Conservation (phyloP, 2,329 filamentous ascomycete genomes). For the Graphiopsis chlorocephala region DNA sequence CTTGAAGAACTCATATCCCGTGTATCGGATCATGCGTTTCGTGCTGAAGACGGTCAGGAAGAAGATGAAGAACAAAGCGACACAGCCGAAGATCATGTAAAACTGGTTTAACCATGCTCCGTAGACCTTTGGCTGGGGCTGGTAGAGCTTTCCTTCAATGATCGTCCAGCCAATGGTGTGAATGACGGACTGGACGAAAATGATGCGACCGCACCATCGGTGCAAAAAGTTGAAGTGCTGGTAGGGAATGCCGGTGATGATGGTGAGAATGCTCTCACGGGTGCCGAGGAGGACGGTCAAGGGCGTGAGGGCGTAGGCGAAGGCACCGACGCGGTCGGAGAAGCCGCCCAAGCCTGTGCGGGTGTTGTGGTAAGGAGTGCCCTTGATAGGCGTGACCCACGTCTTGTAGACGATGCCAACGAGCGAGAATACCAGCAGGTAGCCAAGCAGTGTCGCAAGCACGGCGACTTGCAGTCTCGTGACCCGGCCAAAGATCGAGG, state of each 20-base stretch:
- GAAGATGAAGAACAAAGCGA: slow-evolving; percentile 64
- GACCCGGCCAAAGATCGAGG: slow-evolving; percentile 62
- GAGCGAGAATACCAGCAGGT: slow-evolving; percentile 64
- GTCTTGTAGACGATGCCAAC: slow-evolving; percentile 59
- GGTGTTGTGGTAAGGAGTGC: slow-evolving; percentile 48
- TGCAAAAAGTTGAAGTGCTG: slow-evolving; percentile 77
- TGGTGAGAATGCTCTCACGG: slow-evolving; percentile 66
- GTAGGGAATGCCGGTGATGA: slow-evolving; percentile 70
- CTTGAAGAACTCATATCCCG: slow-evolving; percentile 75
- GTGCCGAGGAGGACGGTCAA: slow-evolving; percentile 65
- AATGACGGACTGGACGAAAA: slow-evolving; percentile 63
- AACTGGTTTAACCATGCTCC: slow-evolving; percentile 57
- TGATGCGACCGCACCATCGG: slow-evolving; percentile 72
- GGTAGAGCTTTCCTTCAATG: slow-evolving; percentile 64
- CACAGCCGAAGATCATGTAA: slow-evolving; percentile 72
- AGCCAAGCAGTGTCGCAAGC: slow-evolving; percentile 56
- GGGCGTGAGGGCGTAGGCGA: slow-evolving; percentile 73
- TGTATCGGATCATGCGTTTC: slow-evolving; percentile 58
- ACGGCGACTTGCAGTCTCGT: slow-evolving; percentile 67
- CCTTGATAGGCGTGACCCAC: too few species aligned
- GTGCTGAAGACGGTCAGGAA: slow-evolving; percentile 61
- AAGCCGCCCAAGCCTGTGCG: slow-evolving; percentile 65
- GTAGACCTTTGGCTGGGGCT: slow-evolving; percentile 64
- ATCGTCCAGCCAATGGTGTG: slow-evolving; percentile 72
- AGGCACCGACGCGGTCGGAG: slow-evolving; percentile 66